Conservation (phyloP, 768 basidiomycete genomes). For the Pilatotrama ljubarskyi region DNA sequence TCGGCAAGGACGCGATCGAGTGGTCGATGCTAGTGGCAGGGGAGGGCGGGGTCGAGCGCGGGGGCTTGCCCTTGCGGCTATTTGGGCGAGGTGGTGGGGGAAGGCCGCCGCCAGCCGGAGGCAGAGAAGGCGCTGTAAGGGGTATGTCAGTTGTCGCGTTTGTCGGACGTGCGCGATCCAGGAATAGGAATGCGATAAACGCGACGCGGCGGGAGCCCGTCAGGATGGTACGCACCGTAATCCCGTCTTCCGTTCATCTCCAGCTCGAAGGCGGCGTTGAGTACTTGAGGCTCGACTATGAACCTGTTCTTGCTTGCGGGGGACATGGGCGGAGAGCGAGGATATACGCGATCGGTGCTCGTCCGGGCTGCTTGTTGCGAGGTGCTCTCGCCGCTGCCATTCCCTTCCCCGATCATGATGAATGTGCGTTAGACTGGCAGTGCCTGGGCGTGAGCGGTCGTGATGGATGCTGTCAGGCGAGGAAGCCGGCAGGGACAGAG, state of each 20-base stretch:
- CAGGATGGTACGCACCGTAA: slow-evolving; percentile 2
- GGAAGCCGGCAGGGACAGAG: background rate
- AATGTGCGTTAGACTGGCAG: background rate
- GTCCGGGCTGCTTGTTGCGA: background rate
- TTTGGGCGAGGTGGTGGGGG: slow-evolving; percentile 27
- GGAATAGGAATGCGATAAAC: background rate
- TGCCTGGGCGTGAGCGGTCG: slow-evolving; percentile 9
- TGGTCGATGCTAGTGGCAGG: slow-evolving; percentile 13
- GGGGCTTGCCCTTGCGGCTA: slow-evolving; percentile 15
- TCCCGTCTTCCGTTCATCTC: background rate
- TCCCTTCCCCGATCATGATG: slow-evolving; percentile 1
- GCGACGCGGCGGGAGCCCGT: background rate
- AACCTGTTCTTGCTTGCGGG: slow-evolving; percentile 8
- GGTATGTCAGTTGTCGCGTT: slow-evolving; percentile 1
- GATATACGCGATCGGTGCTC: slow-evolving; percentile 7
- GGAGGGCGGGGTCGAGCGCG: slow-evolving; percentile 18
- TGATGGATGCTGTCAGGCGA: slow-evolving; percentile 9
- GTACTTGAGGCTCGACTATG: slow-evolving; percentile 22
- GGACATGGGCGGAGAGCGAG: slow-evolving; percentile 2
- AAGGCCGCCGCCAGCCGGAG: slow-evolving; percentile 18
- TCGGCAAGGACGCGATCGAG: slow-evolving; percentile 9
- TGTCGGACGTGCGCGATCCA: background rate
- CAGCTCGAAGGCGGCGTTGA: slow-evolving; percentile 19
- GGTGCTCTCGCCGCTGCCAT: background rate
- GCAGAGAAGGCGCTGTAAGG: background rate